Percentiles rank a stretch among this genome's conserved stretches.
phyloP scores from a whole-genome alignment of 1,284 basidiomycete species.

The Cryptococcus amylolentus region DNA sequence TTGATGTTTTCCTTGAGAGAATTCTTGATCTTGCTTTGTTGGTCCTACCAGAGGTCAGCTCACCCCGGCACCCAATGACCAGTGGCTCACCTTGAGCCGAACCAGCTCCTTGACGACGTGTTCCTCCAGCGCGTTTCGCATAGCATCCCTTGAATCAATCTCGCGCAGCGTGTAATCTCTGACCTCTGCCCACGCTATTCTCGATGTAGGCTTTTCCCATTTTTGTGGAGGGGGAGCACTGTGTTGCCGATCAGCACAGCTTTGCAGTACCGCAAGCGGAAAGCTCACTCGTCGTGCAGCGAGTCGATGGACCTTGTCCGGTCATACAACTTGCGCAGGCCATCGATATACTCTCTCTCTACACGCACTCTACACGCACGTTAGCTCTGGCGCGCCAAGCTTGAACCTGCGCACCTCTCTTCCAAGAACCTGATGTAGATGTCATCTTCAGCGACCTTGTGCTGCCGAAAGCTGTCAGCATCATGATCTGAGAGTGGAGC shows the following conservation, averaged over 20 bases:
- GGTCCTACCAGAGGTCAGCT: conserved; percentile 54
- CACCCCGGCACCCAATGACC: not conserved
- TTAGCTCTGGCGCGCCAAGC: conserved; percentile 14
- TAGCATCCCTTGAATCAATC: conserved; percentile 73
- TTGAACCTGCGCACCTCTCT: conserved; percentile 62
- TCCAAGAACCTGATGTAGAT: conserved; percentile 77
- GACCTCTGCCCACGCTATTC: conserved; percentile 74
- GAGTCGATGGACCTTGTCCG: conserved; percentile 64
- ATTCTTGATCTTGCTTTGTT: conserved; percentile 78
- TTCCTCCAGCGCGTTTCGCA: conserved; percentile 63
- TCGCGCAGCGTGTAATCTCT: conserved; percentile 79
- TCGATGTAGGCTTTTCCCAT: conserved; percentile 59
- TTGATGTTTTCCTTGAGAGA: conserved; percentile 86
- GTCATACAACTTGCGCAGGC: conserved; percentile 64
- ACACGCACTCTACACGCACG: conserved; percentile 62
- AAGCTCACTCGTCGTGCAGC: conserved; percentile 44
- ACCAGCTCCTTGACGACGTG: conserved; percentile 69
- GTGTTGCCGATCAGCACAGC: not conserved
- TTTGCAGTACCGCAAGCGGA: conserved; percentile 18
- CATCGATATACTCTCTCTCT: conserved; percentile 74
- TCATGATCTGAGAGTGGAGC: not conserved
- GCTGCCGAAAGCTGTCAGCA: conserved; percentile 43
- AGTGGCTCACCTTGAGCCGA: conserved; percentile 59
- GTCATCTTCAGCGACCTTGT: conserved; percentile 54
- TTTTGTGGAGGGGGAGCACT: conserved; percentile 6